Conservation (phyloP, 164 flowering plant genomes). For the Akebia trifoliata region DNA sequence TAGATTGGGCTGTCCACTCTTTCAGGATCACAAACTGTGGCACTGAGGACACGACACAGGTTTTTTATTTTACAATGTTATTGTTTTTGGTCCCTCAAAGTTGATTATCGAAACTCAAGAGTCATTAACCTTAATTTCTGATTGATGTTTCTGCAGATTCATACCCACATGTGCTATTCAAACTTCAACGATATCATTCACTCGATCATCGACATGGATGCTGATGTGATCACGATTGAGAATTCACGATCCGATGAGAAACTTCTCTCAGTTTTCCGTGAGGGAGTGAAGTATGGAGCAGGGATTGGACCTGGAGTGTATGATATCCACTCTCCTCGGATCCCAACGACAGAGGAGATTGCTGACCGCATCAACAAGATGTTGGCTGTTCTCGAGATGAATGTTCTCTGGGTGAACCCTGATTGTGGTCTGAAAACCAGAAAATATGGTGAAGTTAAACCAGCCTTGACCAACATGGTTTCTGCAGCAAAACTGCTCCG, state of each 20-base stretch:
- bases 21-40: slow-evolving; percentile 21
- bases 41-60: slow-evolving; percentile 21
- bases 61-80: not conserved
- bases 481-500: slow-evolving; percentile 18
- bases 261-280: slow-evolving; percentile 23
- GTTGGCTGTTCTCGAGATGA: slow-evolving; percentile 22
- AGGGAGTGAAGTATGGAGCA: slow-evolving; percentile 22
- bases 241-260: slow-evolving; percentile 22
- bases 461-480: slow-evolving; percentile 24
- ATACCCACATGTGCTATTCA: slow-evolving; percentile 23
- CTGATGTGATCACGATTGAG: slow-evolving; percentile 22
- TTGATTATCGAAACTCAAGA: not conserved
- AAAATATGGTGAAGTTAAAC: slow-evolving; percentile 19
- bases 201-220: slow-evolving; percentile 22
- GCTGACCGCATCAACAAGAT: slow-evolving; percentile 21
- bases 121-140: not conserved
- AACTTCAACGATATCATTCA: slow-evolving; percentile 20
- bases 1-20: slow-evolving; percentile 22
- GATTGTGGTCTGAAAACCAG: slow-evolving; percentile 23
- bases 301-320: slow-evolving; percentile 25
- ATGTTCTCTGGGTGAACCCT: slow-evolving; percentile 21
- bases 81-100: not conserved
- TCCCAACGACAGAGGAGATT: slow-evolving; percentile 19
- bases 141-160: slow-evolving; percentile 12
- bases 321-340: slow-evolving; percentile 23